Evolutionary conservation across 2,329 filamentous ascomycete genomes (phyloP).

Genomic region (Scedosporium aurantiacum): DNA sequence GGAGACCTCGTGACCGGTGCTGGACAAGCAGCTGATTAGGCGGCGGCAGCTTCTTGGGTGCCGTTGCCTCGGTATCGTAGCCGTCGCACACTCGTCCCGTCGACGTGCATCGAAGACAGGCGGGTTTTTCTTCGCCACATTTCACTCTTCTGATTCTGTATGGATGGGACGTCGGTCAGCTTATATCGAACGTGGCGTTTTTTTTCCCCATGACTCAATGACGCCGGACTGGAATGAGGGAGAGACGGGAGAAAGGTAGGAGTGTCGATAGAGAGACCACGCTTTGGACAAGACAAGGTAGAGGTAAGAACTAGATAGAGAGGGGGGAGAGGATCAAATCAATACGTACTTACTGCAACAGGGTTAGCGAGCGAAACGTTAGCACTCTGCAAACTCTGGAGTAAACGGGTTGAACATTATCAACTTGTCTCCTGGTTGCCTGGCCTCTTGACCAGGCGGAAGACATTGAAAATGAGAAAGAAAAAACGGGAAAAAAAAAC

Average conservation of each 20-base stretch:
- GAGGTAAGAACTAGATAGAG: not conserved
- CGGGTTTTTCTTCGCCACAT: conserved; percentile 23
- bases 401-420: conserved; percentile 7
- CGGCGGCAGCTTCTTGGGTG: not conserved
- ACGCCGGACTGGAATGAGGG: not conserved
- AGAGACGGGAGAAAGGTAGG: not conserved
- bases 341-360: conserved; percentile 1
- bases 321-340: not conserved
- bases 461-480: not conserved
- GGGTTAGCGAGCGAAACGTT: conserved; percentile 2
- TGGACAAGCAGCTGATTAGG: not conserved
- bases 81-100: conserved; percentile 24
- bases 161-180: conserved; percentile 1
- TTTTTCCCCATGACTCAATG: not conserved
- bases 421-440: conserved; percentile 11
- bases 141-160: conserved; percentile 24
- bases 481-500: not conserved
- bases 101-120: conserved; percentile 21
- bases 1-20: conserved; percentile 1
- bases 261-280: not conserved
- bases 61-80: conserved; percentile 18
- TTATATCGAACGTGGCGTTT: not conserved
- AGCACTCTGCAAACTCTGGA: conserved; percentile 6
- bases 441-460: conserved; percentile 1
- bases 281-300: not conserved